Evolutionary conservation across 2,329 filamentous ascomycete genomes (phyloP).

Genomic region (Talaromyces rugulosus): DNA sequence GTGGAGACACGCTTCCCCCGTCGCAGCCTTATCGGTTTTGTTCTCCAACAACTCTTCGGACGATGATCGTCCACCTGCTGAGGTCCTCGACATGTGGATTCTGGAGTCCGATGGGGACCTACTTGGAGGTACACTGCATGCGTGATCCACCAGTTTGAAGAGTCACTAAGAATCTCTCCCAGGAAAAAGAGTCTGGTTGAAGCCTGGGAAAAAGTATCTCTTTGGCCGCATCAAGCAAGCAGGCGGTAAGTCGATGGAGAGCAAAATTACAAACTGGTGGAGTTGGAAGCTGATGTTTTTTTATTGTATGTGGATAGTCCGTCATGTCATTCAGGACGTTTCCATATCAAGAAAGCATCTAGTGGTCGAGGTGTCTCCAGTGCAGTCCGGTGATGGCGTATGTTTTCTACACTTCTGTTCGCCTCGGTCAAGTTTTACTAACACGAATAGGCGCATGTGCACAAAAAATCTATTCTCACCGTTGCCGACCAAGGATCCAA

Average conservation of each 20-base stretch:
- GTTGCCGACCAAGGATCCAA: constrained; percentile 81
- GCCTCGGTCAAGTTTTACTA: constrained; percentile 6
- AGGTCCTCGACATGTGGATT: constrained; percentile 55
- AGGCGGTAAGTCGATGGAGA: constrained; percentile 46
- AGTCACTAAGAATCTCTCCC: constrained; percentile 10
- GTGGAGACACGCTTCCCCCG: not conserved
- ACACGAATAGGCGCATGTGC: constrained; percentile 53
- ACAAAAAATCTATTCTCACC: constrained; percentile 63
- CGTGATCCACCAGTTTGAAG: not conserved
- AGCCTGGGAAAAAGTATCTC: constrained; percentile 78
- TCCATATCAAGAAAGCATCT: constrained; percentile 87
- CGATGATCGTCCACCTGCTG: not conserved
- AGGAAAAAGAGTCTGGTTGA: constrained; percentile 76
- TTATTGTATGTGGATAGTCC: constrained; percentile 44
- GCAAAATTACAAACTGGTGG: no score
- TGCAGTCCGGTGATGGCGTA: constrained; percentile 65
- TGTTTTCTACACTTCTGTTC: constrained; percentile 21
- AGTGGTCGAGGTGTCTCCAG: constrained; percentile 65
- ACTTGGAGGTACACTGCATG: constrained; percentile 32
- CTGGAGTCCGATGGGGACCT: constrained; percentile 51
- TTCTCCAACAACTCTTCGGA: not conserved
- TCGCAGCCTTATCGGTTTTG: constrained; percentile 1
- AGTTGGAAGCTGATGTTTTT: not conserved
- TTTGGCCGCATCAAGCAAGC: constrained; percentile 70
- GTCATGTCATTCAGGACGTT: constrained; percentile 70